phyloP scores from a whole-genome alignment of 2,329 filamentous ascomycete genomes.

The Aspergillus fumigatus region DNA sequence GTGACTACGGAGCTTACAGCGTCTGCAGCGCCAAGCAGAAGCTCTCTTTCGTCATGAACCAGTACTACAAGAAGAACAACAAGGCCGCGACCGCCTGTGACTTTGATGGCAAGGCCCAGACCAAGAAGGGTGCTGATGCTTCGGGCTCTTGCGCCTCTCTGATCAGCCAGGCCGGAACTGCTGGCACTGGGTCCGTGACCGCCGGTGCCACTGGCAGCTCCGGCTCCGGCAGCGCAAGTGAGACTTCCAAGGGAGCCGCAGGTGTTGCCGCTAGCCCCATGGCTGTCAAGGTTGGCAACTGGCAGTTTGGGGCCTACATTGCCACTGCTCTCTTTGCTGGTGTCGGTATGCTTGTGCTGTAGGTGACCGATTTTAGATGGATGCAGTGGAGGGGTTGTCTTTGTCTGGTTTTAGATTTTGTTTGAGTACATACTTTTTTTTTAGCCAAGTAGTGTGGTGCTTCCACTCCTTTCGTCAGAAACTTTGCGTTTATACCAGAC shows the following conservation, averaged over 20 bases:
- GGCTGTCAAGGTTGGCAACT: constrained; percentile 35
- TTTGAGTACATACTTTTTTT: constrained; percentile 4
- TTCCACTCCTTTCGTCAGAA: not conserved
- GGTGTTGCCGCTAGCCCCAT: constrained; percentile 25
- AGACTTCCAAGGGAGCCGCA: constrained; percentile 31
- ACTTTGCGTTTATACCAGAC: not conserved
- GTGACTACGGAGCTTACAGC: constrained; percentile 46
- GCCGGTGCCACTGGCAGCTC: constrained; percentile 28
- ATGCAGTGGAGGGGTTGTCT: not conserved
- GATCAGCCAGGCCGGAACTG: constrained; percentile 37
- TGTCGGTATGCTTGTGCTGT: constrained; percentile 46
- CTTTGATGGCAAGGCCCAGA: constrained; percentile 41
- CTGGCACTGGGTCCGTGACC: constrained; percentile 38
- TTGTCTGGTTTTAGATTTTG: not conserved
- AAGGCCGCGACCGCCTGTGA: constrained; percentile 38
- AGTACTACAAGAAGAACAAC: constrained; percentile 39
- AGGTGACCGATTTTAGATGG: constrained; percentile 10
- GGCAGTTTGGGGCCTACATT: constrained; percentile 43
- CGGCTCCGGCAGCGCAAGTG: constrained; percentile 15
- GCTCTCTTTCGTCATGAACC: constrained; percentile 45
- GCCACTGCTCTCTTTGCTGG: constrained; percentile 41
- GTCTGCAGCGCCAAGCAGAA: constrained; percentile 44
- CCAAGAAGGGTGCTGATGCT: constrained; percentile 27
- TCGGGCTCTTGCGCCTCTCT: constrained; percentile 33
- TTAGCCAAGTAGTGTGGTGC: constrained; percentile 2